Percentiles rank a stretch among this genome's conserved stretches.
These are phyloP conservation scores for Cymbidium sinense DNA, from an alignment of 106 monocot genomes.

Conservation along the genomic window DNA sequence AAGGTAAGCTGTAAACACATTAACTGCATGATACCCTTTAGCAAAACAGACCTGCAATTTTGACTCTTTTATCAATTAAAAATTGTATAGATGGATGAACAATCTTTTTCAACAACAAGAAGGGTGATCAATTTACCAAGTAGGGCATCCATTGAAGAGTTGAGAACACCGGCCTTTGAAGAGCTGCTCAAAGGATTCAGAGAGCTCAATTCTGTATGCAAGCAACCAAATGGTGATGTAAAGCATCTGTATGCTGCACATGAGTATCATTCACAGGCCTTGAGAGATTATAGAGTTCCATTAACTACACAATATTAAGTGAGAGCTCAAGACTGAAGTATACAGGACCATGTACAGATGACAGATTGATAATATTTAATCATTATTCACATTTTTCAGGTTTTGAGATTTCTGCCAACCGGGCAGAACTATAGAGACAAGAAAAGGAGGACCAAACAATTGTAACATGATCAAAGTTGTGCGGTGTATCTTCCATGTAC, in stretches of 20 bases:
- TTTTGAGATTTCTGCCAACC: not conserved
- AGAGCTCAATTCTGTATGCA: constrained; percentile 31
- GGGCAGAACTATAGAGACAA: not conserved
- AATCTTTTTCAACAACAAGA: constrained; percentile 61
- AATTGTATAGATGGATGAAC: constrained; percentile 56
- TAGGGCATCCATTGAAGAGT: constrained; percentile 52
- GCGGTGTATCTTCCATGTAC: not conserved
- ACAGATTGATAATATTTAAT: not conserved
- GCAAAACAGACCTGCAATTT: not conserved
- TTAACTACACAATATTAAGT: constrained; percentile 31
- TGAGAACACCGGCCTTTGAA: constrained; percentile 66
- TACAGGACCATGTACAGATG: not conserved
- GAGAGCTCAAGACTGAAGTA: not conserved
- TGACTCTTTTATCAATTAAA: not conserved
- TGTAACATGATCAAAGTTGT: not conserved
- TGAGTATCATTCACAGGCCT: constrained; percentile 16
- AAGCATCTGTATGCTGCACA: constrained; percentile 29
- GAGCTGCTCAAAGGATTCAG: constrained; percentile 60
- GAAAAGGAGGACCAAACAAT: not conserved
- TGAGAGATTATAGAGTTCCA: constrained; percentile 51
- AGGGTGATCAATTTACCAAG: constrained; percentile 47
- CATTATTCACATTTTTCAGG: not conserved
- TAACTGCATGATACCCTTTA: not conserved
- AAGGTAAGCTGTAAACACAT: constrained; percentile 25
- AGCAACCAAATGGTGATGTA: constrained; percentile 49